phyloP scores from a whole-genome alignment of 306 rosid species.

The Vigna mungo region DNA sequence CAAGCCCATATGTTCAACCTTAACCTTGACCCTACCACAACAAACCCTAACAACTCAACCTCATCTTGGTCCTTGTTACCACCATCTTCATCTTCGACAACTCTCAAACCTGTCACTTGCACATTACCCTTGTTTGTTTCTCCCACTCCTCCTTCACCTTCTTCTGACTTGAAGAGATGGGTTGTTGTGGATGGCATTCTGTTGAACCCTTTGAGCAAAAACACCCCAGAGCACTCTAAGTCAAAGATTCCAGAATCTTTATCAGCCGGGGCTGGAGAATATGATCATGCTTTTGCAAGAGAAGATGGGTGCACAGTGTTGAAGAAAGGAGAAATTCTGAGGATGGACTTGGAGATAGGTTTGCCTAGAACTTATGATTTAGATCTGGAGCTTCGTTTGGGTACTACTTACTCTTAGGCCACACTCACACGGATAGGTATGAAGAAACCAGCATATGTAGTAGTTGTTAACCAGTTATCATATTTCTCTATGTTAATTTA shows the following conservation, averaged over 20 bases:
- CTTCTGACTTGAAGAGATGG: conserved; percentile 51
- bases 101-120: conserved; percentile 45
- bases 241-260: conserved; percentile 38
- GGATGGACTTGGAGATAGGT: conserved; percentile 78
- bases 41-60: conserved; percentile 51
- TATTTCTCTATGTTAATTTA: conserved; percentile 18
- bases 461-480: not conserved
- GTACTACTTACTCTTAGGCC: conserved; percentile 60
- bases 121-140: conserved; percentile 58
- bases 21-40: conserved; percentile 47
- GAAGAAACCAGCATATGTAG: not conserved
- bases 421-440: not conserved
- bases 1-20: conserved; percentile 53
- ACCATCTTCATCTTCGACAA: conserved; percentile 29
- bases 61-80: conserved; percentile 48
- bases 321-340: conserved; percentile 59
- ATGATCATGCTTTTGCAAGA: conserved; percentile 35
- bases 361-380: conserved; percentile 58
- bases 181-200: conserved; percentile 46
- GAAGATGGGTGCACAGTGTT: conserved; percentile 45
- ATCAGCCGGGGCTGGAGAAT: conserved; percentile 32
- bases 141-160: conserved; percentile 32
- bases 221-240: conserved; percentile 37
- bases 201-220: conserved; percentile 48
- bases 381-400: conserved; percentile 97